Percentiles rank a stretch among this genome's conserved stretches.
Conservation (phyloP, 2,329 filamentous ascomycete species). For the Ophiostoma quercus region DNA sequence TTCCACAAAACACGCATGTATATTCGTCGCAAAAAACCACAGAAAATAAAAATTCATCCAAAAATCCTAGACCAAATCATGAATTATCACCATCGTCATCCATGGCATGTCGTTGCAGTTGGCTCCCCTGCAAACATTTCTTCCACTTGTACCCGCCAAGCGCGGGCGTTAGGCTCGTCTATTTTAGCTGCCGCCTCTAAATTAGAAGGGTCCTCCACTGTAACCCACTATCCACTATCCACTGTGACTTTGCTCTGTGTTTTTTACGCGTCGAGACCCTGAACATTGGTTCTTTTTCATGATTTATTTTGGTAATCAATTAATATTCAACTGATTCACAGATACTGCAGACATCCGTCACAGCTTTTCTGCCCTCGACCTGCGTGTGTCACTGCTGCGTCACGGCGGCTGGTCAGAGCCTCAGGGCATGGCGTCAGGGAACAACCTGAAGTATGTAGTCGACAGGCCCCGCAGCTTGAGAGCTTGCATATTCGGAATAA, state of each 20-base stretch:
- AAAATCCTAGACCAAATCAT: background rate
- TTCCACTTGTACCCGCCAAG: background rate
- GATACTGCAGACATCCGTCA: no score
- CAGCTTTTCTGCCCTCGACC: no score
- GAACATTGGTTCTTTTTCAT: background rate
- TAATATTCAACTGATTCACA: no score
- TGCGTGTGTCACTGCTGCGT: no score
- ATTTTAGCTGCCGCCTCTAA: constrained; percentile 1
- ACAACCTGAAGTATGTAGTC: no score
- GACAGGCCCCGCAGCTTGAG: no score
- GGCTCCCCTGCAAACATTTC: background rate
- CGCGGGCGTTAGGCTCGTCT: background rate
- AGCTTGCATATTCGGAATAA: no score
- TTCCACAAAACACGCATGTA: background rate
- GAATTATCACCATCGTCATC: background rate
- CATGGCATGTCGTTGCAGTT: background rate
- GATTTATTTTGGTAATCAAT: background rate
- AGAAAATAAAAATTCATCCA: background rate
- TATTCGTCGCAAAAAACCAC: background rate
- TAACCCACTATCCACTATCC: background rate
- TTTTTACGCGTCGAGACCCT: background rate
- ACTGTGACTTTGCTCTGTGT: no score
- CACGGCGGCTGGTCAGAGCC: no score
- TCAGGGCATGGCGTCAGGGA: no score
- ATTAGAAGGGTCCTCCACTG: background rate